Conservation (phyloP, 805 yeast species). For the Yamadazyma akitaensis region DNA sequence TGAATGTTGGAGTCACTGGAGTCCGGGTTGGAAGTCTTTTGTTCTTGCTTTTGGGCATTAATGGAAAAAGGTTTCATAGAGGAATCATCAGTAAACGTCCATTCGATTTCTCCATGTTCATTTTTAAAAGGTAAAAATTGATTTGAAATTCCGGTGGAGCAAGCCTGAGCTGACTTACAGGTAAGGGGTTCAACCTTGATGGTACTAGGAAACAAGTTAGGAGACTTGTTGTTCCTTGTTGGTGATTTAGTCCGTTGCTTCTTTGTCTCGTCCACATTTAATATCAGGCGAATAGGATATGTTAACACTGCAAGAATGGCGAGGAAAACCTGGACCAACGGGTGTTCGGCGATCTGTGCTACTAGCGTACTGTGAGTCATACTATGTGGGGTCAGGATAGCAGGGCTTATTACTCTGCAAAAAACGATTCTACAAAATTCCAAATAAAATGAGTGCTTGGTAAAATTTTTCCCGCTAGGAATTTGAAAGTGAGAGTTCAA, state of each 20-base stretch:
- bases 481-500: background rate
- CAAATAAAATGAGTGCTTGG: background rate
- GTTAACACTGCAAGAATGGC: constrained; percentile 7
- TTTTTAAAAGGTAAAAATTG: constrained; percentile 51
- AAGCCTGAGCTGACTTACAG: constrained; percentile 23
- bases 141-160: constrained; percentile 51
- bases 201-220: constrained; percentile 4
- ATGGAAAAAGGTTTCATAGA: constrained; percentile 13
- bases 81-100: constrained; percentile 49
- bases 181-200: constrained; percentile 1
- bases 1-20: background rate
- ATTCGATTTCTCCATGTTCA: constrained; percentile 53
- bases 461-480: background rate
- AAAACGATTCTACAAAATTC: background rate
- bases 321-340: constrained; percentile 9
- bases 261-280: background rate
- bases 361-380: constrained; percentile 4
- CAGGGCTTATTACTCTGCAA: background rate
- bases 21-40: background rate
- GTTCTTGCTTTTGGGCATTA: constrained; percentile 3
- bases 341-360: constrained; percentile 6
- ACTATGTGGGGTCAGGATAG: background rate
- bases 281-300: constrained; percentile 1
- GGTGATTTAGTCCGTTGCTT: background rate
- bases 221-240: background rate